Evolutionary conservation across 345 rosid genomes (phyloP).

Genomic region (Iberis pinnata): DNA sequence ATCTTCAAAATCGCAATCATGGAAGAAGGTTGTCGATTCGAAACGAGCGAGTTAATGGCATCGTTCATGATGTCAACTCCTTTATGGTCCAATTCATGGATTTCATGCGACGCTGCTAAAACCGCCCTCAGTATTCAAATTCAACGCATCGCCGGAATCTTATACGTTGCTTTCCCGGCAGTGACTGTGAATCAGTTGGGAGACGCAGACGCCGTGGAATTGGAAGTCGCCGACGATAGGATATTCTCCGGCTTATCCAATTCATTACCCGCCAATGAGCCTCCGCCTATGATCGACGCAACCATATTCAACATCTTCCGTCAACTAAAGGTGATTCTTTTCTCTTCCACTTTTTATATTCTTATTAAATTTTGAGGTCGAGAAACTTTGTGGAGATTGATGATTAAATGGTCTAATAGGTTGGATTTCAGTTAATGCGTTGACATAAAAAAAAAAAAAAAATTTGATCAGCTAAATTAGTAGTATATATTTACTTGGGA

Average conservation of each 20-base stretch:
- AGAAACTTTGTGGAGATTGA: no score
- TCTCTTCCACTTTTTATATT: constrained; percentile 14
- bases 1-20: constrained; percentile 10
- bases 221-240: constrained; percentile 5
- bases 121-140: constrained; percentile 23
- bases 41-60: constrained; percentile 74
- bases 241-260: constrained; percentile 35
- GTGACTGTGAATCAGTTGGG: constrained; percentile 8
- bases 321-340: constrained; percentile 18
- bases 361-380: no score
- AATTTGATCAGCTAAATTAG: no score
- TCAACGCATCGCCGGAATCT: constrained; percentile 32
- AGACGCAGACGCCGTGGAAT: constrained; percentile 6
- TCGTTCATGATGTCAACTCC: constrained; percentile 51
- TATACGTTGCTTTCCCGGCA: constrained; percentile 50
- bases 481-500: no score
- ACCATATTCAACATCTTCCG: constrained; percentile 30
- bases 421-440: constrained; percentile 2
- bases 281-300: constrained; percentile 42
- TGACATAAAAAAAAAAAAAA: no score
- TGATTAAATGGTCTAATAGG: no score
- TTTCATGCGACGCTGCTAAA: constrained; percentile 29
- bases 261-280: constrained; percentile 33
- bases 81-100: constrained; percentile 50
- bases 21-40: constrained; percentile 43